Evolutionary conservation across 306 rosid genomes (phyloP).

Genomic region (Medicago arabica): DNA sequence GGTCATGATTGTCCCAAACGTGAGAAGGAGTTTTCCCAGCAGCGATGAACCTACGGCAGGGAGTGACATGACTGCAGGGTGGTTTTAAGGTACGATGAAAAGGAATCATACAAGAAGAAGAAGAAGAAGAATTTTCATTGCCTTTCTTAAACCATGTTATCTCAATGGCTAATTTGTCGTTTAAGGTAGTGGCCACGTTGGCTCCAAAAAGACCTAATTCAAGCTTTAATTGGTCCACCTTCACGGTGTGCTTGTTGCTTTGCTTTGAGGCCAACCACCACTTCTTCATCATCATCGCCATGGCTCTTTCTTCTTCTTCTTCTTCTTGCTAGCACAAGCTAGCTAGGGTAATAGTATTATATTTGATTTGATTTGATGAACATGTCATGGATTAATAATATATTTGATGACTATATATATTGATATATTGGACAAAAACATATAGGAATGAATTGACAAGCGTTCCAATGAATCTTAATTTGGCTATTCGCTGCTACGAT

Average conservation of each 20-base stretch:
- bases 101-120: constrained; percentile 39
- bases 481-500: constrained; percentile 15
- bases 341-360: not conserved
- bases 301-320: not conserved
- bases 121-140: constrained; percentile 23
- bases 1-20: constrained; percentile 53
- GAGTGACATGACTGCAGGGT: constrained; percentile 45
- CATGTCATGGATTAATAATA: constrained; percentile 25
- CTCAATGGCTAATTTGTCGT: constrained; percentile 44
- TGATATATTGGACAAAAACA: not conserved
- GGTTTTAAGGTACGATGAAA: constrained; percentile 46
- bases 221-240: constrained; percentile 61
- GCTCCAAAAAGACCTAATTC: constrained; percentile 45
- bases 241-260: constrained; percentile 50
- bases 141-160: constrained; percentile 43
- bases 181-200: not conserved
- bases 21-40: constrained; percentile 21
- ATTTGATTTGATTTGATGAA: constrained; percentile 12
- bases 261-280: constrained; percentile 53
- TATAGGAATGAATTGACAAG: constrained; percentile 15
- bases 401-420: not conserved
- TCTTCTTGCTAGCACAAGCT: not conserved
- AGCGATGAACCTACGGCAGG: constrained; percentile 8
- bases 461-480: constrained; percentile 23
- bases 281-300: constrained; percentile 46